Base-by-base conservation (phyloP, 108 stramenopile species). In the Cyclostephanos tholiformis region DNA sequence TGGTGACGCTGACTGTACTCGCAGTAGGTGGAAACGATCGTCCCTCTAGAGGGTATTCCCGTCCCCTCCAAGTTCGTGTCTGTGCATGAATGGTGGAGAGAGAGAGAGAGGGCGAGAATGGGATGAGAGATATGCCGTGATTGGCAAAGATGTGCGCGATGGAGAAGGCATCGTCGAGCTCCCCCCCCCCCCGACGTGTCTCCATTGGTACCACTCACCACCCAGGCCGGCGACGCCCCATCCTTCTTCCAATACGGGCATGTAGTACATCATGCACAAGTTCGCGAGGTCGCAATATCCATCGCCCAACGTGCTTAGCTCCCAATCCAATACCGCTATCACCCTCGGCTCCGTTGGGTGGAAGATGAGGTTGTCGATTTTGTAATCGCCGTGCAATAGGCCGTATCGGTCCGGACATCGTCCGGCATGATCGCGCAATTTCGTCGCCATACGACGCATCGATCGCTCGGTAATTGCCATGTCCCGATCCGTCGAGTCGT, bases 311-410 rank as follows among this genome's bases (percentile, higher is more conserved):
- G 97, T 98, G 52, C 82, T 85, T 25, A 99, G 83, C 70, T 99
- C 98, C 98, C 98, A 99, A 80, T 99, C 98, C 29, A 99, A 73
- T 6, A 99, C 91, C 4, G 96, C 98, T 68, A 98, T 83, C 14
- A 96, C 91, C 35, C 83, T 82, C 1, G 96, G 92, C 73, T 93
- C 88, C 1, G 88, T 86, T 0, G 94, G 94, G 84, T 97, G 96
- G 70, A 92, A 97, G 29, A 98, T 79, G 1, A 99, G 76, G 86
- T 99, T 99, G 82, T 99, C 98, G 52, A 99, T 84, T 59, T 97
- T 97, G 86, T 87, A 99, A 66, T 99, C 98, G 6, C 98, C 98
- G 74, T 99, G 98, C 20, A 97, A 63, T 32, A 99, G 77, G 13
- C 86, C 76, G 16, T 78, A 75, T 14, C 53, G 65, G 55, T 89